Conservation (phyloP, 257 asterid genomes). For the Leptodermis oblonga region DNA sequence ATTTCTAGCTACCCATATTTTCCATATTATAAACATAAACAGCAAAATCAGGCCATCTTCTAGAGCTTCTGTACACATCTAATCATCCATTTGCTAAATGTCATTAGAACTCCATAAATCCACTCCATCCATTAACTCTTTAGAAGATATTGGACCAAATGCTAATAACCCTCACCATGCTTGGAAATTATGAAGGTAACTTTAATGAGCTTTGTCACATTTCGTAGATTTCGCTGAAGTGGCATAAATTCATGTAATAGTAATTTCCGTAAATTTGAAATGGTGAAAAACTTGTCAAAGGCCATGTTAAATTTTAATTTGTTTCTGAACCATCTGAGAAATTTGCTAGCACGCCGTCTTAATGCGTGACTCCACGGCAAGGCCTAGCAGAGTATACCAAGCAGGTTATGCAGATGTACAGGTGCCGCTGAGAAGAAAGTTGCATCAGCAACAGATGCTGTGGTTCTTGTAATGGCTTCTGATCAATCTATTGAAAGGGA, state of each 20-base stretch:
- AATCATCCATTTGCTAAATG: no score
- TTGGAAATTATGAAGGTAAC: slow-evolving; percentile 74
- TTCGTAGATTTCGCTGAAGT: no score
- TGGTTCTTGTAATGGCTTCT: slow-evolving; percentile 73
- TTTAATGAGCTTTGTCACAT: neutral
- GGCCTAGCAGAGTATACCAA: slow-evolving; percentile 47
- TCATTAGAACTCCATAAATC: no score
- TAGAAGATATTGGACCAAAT: slow-evolving; percentile 87
- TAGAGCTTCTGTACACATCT: no score
- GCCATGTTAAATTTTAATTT: no score
- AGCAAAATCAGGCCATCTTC: no score
- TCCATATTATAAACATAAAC: no score
- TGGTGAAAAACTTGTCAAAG: no score
- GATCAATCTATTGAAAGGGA: slow-evolving; percentile 63
- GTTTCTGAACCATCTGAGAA: neutral
- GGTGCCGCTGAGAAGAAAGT: slow-evolving; percentile 57
- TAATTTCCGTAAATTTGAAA: no score
- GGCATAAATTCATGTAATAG: no score
- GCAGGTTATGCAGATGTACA: slow-evolving; percentile 51
- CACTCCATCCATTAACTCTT: slow-evolving; percentile 47
- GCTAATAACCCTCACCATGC: slow-evolving; percentile 62
- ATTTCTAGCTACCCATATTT: no score
- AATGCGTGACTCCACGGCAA: slow-evolving; percentile 56
- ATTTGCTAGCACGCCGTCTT: slow-evolving; percentile 60
- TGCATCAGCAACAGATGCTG: slow-evolving; percentile 65